Percentiles rank a stretch among this genome's conserved stretches.
Conservation (phyloP, 441 rosid species). For the Syzygium malaccense region DNA sequence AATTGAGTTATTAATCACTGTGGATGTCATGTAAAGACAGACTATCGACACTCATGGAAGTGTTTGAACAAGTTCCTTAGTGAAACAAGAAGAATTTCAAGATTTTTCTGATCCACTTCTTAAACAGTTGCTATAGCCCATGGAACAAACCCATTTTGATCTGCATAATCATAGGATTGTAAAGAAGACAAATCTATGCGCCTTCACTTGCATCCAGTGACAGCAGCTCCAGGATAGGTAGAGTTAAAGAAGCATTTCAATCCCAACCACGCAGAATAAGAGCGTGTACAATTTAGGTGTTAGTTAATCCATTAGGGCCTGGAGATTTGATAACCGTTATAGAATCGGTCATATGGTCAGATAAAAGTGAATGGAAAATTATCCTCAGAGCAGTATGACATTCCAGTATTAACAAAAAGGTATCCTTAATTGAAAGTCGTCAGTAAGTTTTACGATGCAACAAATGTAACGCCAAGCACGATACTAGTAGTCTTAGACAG, state of each 20-base stretch:
- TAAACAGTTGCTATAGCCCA: not conserved
- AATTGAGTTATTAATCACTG: not conserved
- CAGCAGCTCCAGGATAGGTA: not conserved
- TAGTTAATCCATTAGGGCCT: not conserved
- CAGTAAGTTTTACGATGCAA: not conserved
- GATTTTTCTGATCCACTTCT: not conserved
- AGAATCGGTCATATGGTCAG: not conserved
- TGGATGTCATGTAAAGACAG: not conserved
- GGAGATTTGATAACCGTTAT: not conserved
- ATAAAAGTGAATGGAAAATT: not conserved
- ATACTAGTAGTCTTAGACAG: not conserved
- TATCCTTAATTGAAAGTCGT: not conserved
- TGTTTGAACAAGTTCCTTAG: not conserved
- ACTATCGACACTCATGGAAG: not conserved
- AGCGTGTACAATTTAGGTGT: too few relatives aligned
- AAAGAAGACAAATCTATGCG: not conserved
- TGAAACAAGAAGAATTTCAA: not conserved
- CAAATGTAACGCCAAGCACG: not conserved
- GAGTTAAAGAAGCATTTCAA: not conserved
- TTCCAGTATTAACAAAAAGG: not conserved
- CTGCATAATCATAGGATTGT: not conserved
- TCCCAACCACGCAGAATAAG: not conserved
- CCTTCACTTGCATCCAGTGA: not conserved
- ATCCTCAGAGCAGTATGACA: not conserved
- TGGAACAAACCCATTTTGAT: not conserved